Percentiles rank a stretch among this genome's conserved stretches.
These are phyloP conservation scores for Allium fistulosum DNA, from an alignment of 106 monocot genomes.

Conservation along the genomic window DNA sequence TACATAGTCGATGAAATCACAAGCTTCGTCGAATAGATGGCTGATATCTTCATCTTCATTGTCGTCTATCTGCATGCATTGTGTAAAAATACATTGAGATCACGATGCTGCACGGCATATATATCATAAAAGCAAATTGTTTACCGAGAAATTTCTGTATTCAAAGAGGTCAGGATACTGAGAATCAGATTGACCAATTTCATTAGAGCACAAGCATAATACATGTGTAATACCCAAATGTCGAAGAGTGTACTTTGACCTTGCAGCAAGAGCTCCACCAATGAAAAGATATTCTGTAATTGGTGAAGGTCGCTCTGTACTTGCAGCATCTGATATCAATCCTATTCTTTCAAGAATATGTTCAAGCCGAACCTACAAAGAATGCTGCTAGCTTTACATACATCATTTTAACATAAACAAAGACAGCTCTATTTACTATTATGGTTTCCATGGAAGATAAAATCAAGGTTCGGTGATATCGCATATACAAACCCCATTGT, in stretches of 20 bases:
- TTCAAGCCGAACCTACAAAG: slow-evolving; percentile 67
- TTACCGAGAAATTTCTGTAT: slow-evolving; percentile 80
- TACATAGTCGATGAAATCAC: slow-evolving; percentile 70
- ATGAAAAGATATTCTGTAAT: slow-evolving; percentile 62
- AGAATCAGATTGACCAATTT: slow-evolving; percentile 86
- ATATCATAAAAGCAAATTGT: not conserved
- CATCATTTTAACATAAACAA: too few relatives aligned
- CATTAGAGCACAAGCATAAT: slow-evolving; percentile 79
- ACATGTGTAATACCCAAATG: slow-evolving; percentile 78
- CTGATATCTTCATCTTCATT: slow-evolving; percentile 75
- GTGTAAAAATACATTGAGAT: not conserved
- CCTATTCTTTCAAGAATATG: slow-evolving; percentile 87
- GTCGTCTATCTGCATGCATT: slow-evolving; percentile 47
- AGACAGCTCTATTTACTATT: too few relatives aligned
- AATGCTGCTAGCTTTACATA: not conserved
- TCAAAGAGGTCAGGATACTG: slow-evolving; percentile 70
- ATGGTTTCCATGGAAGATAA: too few relatives aligned
- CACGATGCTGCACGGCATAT: not conserved
- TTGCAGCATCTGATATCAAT: slow-evolving; percentile 83
- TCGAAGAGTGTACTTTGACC: slow-evolving; percentile 63
- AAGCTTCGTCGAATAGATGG: slow-evolving; percentile 61
- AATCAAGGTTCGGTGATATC: too few relatives aligned
- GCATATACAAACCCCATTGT: too few relatives aligned
- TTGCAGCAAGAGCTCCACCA: slow-evolving; percentile 79
- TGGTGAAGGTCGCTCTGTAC: slow-evolving; percentile 66